A percentile compares a stretch with the other conserved stretches of the same genome.
Evolutionary conservation across 1,139 yeast species (phyloP).

Genomic region (Candida glucosophila): DNA sequence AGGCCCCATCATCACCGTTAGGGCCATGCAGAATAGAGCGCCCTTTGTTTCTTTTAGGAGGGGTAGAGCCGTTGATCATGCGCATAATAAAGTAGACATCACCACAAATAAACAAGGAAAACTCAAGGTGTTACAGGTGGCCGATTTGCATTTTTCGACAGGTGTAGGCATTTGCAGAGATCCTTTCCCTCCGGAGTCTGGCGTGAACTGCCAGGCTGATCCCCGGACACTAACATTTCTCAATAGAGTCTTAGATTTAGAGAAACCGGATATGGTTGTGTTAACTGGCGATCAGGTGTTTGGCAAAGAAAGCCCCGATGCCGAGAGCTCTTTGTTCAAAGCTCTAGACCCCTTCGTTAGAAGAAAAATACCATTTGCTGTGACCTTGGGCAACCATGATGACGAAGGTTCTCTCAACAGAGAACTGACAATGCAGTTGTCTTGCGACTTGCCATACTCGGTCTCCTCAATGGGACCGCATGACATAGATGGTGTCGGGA

Average conservation of each 20-base stretch:
- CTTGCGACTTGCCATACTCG: constrained; percentile 57
- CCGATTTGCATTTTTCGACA: constrained; percentile 79
- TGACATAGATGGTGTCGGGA: constrained; percentile 70
- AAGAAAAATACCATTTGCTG: constrained; percentile 69
- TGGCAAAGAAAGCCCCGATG: constrained; percentile 64
- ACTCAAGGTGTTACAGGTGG: constrained; percentile 74
- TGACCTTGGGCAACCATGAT: constrained; percentile 55
- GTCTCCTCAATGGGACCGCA: constrained; percentile 54
- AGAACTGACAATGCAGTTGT: constrained; percentile 48
- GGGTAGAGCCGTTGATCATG: constrained; percentile 12
- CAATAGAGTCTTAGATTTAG: constrained; percentile 55
- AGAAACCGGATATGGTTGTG: constrained; percentile 74
- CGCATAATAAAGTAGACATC: constrained; percentile 14
- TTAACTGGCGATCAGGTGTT: constrained; percentile 82
- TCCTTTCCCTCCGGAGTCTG: constrained; percentile 43
- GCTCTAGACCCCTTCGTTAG: constrained; percentile 64
- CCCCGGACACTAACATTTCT: constrained; percentile 55
- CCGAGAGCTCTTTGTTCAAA: constrained; percentile 70
- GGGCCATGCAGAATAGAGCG: constrained; percentile 11
- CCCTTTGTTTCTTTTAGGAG: constrained; percentile 23
- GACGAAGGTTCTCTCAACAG: constrained; percentile 71
- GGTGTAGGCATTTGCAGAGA: constrained; percentile 71
- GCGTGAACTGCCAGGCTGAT: constrained; percentile 61
- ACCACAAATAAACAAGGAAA: constrained; percentile 30
- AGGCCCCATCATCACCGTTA: constrained; percentile 16